Percentiles rank a stretch among this genome's conserved stretches.
These are phyloP conservation scores for Corchorus capsularis DNA, from an alignment of 345 rosid species.

Conservation along the genomic window DNA sequence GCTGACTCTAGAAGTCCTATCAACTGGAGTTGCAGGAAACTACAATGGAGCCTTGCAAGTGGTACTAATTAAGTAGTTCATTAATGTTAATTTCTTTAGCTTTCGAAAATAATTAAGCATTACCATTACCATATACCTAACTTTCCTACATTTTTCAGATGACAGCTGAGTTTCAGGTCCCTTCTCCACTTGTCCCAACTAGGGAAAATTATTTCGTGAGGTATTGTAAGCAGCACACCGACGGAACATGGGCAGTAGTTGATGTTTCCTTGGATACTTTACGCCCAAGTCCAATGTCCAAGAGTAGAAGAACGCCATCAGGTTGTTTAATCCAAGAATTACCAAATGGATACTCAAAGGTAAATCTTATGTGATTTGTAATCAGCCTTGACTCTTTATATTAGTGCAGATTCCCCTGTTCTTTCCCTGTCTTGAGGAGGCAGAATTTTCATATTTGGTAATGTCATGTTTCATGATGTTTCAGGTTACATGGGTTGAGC, in stretches of 20 bases:
- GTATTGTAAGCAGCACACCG: conserved; percentile 84
- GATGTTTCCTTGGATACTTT: conserved; percentile 87
- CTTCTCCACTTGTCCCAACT: conserved; percentile 84
- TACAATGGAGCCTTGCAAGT: conserved; percentile 97
- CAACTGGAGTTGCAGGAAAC: conserved; percentile 97
- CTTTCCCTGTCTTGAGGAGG: too few species aligned
- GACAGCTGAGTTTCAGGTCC: conserved; percentile 95
- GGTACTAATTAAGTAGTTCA: conserved; percentile 45
- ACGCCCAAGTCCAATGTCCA: conserved; percentile 45
- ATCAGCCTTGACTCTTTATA: too few species aligned
- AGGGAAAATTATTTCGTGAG: conserved; percentile 83
- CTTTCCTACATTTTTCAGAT: conserved; percentile 41
- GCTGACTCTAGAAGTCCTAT: conserved; percentile 90
- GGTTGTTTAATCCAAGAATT: conserved; percentile 92
- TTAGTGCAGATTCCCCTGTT: background rate
- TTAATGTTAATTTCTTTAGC: background rate
- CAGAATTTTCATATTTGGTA: too few species aligned
- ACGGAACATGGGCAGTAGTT: conserved; percentile 89
- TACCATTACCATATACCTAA: background rate
- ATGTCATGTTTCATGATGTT: background rate
- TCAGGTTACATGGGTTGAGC: conserved; percentile 91
- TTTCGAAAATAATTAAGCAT: background rate
- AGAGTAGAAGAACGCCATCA: conserved; percentile 83
- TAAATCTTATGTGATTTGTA: conserved; percentile 3
- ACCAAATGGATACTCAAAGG: conserved; percentile 96